phyloP scores from a whole-genome alignment of 345 rosid species.

The Toxicodendron radicans region DNA sequence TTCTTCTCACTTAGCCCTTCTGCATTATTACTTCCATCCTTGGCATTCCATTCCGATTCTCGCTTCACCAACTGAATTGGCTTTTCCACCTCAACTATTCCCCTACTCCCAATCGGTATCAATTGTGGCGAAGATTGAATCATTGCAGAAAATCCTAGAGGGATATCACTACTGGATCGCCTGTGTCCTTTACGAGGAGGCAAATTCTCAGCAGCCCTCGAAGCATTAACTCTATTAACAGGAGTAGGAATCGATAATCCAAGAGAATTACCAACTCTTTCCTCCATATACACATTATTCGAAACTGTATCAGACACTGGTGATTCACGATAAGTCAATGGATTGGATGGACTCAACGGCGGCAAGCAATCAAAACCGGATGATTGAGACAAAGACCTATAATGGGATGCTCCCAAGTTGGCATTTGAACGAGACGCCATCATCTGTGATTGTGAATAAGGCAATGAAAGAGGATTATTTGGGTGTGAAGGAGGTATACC shows the following conservation, averaged over 20 bases:
- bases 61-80: constrained; percentile 34
- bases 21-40: constrained; percentile 27
- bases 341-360: constrained; percentile 43
- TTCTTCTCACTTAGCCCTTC: constrained; percentile 47
- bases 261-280: constrained; percentile 32
- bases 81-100: constrained; percentile 22
- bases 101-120: constrained; percentile 18
- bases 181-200: constrained; percentile 54
- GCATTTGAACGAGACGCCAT: constrained; percentile 44
- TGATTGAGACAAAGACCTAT: constrained; percentile 58
- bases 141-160: constrained; percentile 43
- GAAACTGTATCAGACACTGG: constrained; percentile 33
- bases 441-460: constrained; percentile 40
- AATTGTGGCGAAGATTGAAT: constrained; percentile 42
- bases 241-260: constrained; percentile 35
- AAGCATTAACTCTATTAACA: constrained; percentile 25
- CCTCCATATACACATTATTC: constrained; percentile 45
- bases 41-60: constrained; percentile 35
- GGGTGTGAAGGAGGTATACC: constrained; percentile 46
- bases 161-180: constrained; percentile 60
- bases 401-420: constrained; percentile 41
- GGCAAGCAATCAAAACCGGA: constrained; percentile 60
- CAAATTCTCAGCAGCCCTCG: constrained; percentile 34
- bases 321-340: constrained; percentile 31
- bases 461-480: constrained; percentile 27